Evolutionary conservation across 106 monocot species (phyloP), one percentile per base, ranked within the genome.

Genomic region (Hemerocallis citrina): DNA sequence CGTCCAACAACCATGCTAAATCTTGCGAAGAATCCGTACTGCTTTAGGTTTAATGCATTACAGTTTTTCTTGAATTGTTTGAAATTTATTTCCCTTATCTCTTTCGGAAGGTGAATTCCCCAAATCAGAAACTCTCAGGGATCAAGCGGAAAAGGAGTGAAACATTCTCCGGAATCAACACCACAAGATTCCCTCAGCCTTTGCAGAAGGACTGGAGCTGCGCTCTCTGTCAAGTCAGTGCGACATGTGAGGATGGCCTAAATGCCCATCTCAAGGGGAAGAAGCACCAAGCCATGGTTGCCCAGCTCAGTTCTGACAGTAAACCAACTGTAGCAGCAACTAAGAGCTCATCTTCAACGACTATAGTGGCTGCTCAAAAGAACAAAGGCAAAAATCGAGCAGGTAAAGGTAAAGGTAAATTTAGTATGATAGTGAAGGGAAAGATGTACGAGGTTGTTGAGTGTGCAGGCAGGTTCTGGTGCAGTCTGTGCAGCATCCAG

Each of bases 251-350:
- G 50, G 34, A 50, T 17, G 57, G 39, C 29, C 24, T 72, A 25
- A 54, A 67, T 47, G 62, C 57, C 1, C 76, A 81, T 62, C 61
- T 76, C 23, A 3, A 48, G 16, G 81, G 76, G 15, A 76, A 68
- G 72, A 72, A 44, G 29, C 81, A 81, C 35, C 46, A 52, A 64
- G 58, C 23, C 40, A 66, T 12, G 16, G 44, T 44, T 44, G 5
- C 44, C 16, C 9, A 44, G 16, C 44, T 44, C 44, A 16, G 44
- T 15, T 44, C 44, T 15, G 16, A 15, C 14, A 44, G 16, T 6
- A 44, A 44, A 12, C 16, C 16, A 12, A 15, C 9, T 44, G 44
- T 6, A 44, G 36, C 9, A 9, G 9, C 4, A 9, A 37, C 4
- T 9, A 4, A 37, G 36, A 37, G 36, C 36, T 37, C 36, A 4